Evolutionary conservation across 2,329 filamentous ascomycete species (phyloP).

Genomic region (Trichothecium sympodiale): DNA sequence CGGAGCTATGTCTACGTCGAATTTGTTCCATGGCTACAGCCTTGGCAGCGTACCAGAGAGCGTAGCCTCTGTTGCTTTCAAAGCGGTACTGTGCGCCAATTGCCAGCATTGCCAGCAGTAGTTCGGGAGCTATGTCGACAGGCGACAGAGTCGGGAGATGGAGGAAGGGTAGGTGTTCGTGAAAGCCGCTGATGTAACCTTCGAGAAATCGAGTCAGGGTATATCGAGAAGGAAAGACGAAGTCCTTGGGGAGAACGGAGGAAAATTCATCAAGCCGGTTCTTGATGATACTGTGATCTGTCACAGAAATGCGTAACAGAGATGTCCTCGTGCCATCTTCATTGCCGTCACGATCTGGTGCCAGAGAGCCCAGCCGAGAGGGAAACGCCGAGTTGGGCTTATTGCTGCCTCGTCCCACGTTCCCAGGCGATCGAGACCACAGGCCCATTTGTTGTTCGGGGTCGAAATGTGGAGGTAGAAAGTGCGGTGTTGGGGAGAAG

Average conservation of each 20-base stretch:
- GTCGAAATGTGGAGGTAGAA: conserved; percentile 43
- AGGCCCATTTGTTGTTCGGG: conserved; percentile 39
- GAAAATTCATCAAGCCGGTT: conserved; percentile 52
- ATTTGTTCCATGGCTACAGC: conserved; percentile 49
- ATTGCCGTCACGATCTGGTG: conserved; percentile 35
- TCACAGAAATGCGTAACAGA: conserved; percentile 37
- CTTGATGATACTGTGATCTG: conserved; percentile 44
- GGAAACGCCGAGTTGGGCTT: conserved; percentile 42
- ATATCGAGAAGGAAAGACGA: conserved; percentile 57
- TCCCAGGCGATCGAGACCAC: conserved; percentile 34
- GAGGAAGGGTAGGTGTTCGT: conserved; percentile 46
- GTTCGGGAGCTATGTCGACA: conserved; percentile 54
- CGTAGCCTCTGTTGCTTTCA: conserved; percentile 46
- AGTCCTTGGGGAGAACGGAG: conserved; percentile 47
- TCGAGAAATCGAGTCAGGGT: conserved; percentile 59
- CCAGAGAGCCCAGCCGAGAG: conserved; percentile 41
- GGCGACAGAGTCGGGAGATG: conserved; percentile 57
- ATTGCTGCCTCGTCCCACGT: conserved; percentile 27
- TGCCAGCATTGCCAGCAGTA: conserved; percentile 56
- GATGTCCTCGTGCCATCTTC: conserved; percentile 13
- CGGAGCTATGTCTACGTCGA: conserved; percentile 42
- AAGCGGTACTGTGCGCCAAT: conserved; percentile 58
- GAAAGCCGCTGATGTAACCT: conserved; percentile 58
- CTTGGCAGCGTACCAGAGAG: conserved; percentile 50
- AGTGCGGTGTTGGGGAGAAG: conserved; percentile 41